These are phyloP conservation scores for Cucurbita moschata DNA, from an alignment of 306 rosid species.

Conservation along the genomic window DNA sequence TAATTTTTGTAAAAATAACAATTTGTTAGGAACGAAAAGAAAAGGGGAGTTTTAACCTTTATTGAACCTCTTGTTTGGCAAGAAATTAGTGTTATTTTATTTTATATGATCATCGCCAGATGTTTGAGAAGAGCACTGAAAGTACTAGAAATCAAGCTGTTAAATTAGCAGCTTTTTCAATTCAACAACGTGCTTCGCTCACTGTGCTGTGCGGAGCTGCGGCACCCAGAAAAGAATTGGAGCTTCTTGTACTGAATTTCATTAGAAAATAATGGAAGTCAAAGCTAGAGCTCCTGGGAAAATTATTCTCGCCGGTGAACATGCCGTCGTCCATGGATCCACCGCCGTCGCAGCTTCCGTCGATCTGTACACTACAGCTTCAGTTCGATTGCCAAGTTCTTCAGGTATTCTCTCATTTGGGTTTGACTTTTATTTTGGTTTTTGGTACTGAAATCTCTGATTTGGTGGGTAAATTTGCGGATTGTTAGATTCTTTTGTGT, in stretches of 20 bases:
- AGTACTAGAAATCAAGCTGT: too few relatives aligned
- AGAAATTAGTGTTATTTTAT: too few relatives aligned
- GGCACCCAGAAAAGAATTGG: neutral
- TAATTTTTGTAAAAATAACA: too few relatives aligned
- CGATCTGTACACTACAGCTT: slow-evolving; percentile 51
- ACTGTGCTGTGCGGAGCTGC: neutral
- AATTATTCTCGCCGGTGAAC: slow-evolving; percentile 76
- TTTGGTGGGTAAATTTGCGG: neutral
- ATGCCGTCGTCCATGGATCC: slow-evolving; percentile 94
- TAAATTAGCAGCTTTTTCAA: neutral
- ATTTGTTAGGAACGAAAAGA: too few relatives aligned
- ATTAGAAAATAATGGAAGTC: slow-evolving; percentile 41
- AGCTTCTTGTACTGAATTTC: neutral
- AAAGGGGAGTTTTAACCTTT: too few relatives aligned
- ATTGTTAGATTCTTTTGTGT: neutral
- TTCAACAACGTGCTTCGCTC: neutral
- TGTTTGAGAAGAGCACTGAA: too few relatives aligned
- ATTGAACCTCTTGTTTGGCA: too few relatives aligned
- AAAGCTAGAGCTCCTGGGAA: slow-evolving; percentile 89
- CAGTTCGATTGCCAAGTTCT: slow-evolving; percentile 58
- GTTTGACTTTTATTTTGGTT: neutral
- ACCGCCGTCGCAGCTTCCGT: slow-evolving; percentile 88
- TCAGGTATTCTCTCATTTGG: neutral
- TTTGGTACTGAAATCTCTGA: neutral
- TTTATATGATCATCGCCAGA: too few relatives aligned